Percentiles rank a stretch among this genome's conserved stretches.
Conservation (phyloP, 2,329 filamentous ascomycete species). For the Fusarium tricinctum region DNA sequence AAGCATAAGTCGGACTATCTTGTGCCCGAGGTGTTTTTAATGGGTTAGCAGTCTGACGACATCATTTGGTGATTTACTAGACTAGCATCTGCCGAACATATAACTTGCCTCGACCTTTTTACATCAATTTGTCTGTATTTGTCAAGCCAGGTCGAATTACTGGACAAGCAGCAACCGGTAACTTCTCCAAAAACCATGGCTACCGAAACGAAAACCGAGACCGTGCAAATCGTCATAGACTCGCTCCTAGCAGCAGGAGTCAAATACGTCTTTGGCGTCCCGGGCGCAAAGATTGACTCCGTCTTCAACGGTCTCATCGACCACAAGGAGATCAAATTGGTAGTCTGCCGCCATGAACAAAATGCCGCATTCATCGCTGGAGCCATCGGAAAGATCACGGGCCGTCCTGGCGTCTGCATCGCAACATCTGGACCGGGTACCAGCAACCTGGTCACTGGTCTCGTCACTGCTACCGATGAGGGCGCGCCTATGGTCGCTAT, state of each 20-base stretch:
- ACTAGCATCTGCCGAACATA: too few relatives aligned
- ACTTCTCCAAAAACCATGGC: not conserved
- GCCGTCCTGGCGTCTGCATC: not conserved
- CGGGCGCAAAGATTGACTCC: not conserved
- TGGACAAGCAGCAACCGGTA: too few relatives aligned
- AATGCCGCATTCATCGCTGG: not conserved
- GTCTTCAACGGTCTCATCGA: not conserved
- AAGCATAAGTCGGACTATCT: too few relatives aligned
- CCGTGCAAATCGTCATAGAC: not conserved
- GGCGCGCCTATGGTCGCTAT: not conserved
- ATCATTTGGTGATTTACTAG: too few relatives aligned
- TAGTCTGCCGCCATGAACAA: not conserved
- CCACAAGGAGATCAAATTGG: not conserved
- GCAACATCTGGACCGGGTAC: conserved; percentile 1
- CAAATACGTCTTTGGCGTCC: not conserved
- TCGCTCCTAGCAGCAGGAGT: not conserved
- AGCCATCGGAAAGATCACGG: not conserved
- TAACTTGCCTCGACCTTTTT: not conserved
- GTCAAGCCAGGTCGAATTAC: too few relatives aligned
- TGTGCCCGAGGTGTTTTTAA: too few relatives aligned
- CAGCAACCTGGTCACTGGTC: not conserved
- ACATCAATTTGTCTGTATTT: too few relatives aligned
- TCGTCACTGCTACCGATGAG: not conserved
- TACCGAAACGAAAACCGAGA: not conserved
- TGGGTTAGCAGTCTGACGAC: too few relatives aligned